Evolutionary conservation across 2,329 filamentous ascomycete species (phyloP).

Genomic region (Diaporthe sp.): DNA sequence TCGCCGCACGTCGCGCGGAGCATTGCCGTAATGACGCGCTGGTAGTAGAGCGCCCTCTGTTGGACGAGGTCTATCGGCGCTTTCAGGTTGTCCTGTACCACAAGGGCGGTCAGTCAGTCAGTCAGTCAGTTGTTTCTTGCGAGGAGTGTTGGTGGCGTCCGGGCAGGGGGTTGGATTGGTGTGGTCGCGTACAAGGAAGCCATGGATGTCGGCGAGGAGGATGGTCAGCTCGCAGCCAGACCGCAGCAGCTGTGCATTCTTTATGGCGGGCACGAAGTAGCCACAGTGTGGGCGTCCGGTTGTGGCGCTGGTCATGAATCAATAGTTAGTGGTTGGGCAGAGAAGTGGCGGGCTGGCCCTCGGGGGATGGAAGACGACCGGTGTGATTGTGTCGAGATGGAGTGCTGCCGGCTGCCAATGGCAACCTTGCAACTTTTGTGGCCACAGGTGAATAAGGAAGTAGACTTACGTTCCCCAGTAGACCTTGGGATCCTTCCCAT

Average conservation of each 20-base stretch:
- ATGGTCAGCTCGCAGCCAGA: conserved; percentile 88
- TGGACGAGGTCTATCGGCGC: conserved; percentile 90
- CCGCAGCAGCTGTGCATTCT: conserved; percentile 88
- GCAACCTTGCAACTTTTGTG: background rate
- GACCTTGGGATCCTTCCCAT: conserved; percentile 80
- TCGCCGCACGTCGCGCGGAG: conserved; percentile 82
- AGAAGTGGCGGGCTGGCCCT: background rate
- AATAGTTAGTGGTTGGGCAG: conserved; percentile 27
- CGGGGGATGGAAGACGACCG: background rate
- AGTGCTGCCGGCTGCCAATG: background rate
- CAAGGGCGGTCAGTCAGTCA: conserved; percentile 10
- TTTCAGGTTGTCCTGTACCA: conserved; percentile 74
- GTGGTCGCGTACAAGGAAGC: conserved; percentile 68
- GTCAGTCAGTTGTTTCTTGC: conserved; percentile 51
- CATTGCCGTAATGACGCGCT: conserved; percentile 79
- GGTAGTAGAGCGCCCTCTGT: conserved; percentile 87
- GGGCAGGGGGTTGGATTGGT: background rate
- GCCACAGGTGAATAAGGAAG: background rate
- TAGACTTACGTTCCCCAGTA: conserved; percentile 78
- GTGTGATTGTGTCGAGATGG: background rate
- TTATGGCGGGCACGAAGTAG: conserved; percentile 90
- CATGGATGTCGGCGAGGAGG: conserved; percentile 81
- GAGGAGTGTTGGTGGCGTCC: conserved; percentile 76
- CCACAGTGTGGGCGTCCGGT: conserved; percentile 91
- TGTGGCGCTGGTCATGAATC: conserved; percentile 72